Conservation (phyloP, 352 stramenopile genomes). For the Phytophthora pisi region DNA sequence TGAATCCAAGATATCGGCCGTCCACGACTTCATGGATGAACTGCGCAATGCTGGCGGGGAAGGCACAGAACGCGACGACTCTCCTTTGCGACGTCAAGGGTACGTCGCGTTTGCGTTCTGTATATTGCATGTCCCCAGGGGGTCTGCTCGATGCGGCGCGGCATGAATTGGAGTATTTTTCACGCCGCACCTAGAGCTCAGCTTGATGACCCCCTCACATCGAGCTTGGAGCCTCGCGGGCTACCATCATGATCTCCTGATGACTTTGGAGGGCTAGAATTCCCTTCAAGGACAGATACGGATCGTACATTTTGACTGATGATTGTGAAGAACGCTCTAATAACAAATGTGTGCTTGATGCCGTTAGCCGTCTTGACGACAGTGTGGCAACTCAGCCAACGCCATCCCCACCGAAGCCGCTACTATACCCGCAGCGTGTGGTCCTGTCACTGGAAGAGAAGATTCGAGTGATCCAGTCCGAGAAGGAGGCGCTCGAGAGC, state of each 20-base stretch:
- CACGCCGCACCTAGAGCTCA: slow-evolving; percentile 12
- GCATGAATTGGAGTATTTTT: slow-evolving; percentile 8
- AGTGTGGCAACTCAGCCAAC: slow-evolving; percentile 36
- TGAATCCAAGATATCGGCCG: slow-evolving; percentile 55
- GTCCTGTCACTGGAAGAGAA: slow-evolving; percentile 51
- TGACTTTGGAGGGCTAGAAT: slow-evolving; percentile 90
- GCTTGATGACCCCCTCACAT: slow-evolving; percentile 31
- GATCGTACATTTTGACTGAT: slow-evolving; percentile 57
- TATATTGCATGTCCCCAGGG: slow-evolving; percentile 16
- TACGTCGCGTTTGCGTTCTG: slow-evolving; percentile 33
- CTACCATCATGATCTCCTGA: slow-evolving; percentile 65
- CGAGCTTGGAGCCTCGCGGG: slow-evolving; percentile 16
- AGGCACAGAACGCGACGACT: slow-evolving; percentile 60
- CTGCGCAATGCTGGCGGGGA: slow-evolving; percentile 52
- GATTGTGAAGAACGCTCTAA: slow-evolving; percentile 6
- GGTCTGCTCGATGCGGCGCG: slow-evolving; percentile 28
- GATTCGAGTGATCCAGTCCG: slow-evolving; percentile 36
- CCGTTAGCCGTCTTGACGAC: slow-evolving; percentile 36
- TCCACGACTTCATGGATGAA: slow-evolving; percentile 73
- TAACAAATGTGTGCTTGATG: neutral
- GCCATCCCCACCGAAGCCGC: slow-evolving; percentile 31
- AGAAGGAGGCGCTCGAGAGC: slow-evolving; percentile 49
- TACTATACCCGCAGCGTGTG: slow-evolving; percentile 48
- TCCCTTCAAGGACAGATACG: slow-evolving; percentile 91
- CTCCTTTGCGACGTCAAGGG: slow-evolving; percentile 52